phyloP scores from a whole-genome alignment of 768 basidiomycete genomes.

The Baorangia bicolor region DNA sequence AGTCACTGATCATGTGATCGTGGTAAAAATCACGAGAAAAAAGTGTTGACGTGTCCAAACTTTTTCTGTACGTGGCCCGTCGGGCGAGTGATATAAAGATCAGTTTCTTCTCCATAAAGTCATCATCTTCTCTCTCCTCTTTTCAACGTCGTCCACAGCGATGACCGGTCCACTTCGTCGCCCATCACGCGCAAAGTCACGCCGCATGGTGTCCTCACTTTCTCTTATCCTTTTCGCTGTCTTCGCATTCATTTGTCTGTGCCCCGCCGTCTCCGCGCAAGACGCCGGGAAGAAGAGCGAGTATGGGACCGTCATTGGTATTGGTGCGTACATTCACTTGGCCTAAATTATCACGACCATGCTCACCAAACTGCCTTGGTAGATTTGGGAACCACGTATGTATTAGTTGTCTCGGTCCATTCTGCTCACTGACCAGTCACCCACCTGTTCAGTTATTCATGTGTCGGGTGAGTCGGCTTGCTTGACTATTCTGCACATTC shows the following conservation, averaged over 20 bases:
- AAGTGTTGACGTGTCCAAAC: slow-evolving; percentile 33
- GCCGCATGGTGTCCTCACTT: slow-evolving; percentile 54
- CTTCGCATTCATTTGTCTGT: slow-evolving; percentile 70
- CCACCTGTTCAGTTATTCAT: slow-evolving; percentile 69
- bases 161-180: slow-evolving; percentile 33
- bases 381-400: slow-evolving; percentile 92
- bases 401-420: background rate
- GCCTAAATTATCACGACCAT: rapidly evolving
- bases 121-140: slow-evolving; percentile 4
- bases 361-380: slow-evolving; percentile 15
- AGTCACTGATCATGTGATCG: slow-evolving; percentile 24
- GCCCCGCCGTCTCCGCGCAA: slow-evolving; percentile 64
- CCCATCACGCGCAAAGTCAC: slow-evolving; percentile 59
- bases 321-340: slow-evolving; percentile 51
- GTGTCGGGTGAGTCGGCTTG: slow-evolving; percentile 73
- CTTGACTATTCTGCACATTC: background rate
- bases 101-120: slow-evolving; percentile 1
- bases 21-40: slow-evolving; percentile 20
- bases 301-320: slow-evolving; percentile 93
- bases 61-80: slow-evolving; percentile 29
- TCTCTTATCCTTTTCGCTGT: slow-evolving; percentile 60
- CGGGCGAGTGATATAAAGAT: slow-evolving; percentile 22
- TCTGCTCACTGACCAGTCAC: slow-evolving; percentile 19
- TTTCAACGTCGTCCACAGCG: slow-evolving; percentile 19
- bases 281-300: slow-evolving; percentile 55